phyloP scores from a whole-genome alignment of 2,329 filamentous ascomycete genomes.

The Diplocarpon mali region DNA sequence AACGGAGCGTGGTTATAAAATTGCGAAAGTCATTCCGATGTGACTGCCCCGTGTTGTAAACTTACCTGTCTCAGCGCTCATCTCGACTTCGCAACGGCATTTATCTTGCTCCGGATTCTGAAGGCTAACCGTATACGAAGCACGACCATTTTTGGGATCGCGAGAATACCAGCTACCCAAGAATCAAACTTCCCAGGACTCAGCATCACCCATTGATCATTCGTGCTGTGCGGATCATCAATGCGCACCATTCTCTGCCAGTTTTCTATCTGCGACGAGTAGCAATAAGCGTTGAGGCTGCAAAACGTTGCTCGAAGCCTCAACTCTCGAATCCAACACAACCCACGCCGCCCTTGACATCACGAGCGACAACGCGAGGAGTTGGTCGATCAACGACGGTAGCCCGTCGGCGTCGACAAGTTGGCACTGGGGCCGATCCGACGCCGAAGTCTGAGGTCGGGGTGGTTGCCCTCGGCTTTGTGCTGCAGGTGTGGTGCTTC shows the following conservation, averaged over 20 bases:
- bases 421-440: conserved; percentile 12
- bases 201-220: conserved; percentile 13
- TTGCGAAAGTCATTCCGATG: too few relatives aligned
- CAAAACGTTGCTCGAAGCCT: conserved; percentile 8
- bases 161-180: conserved; percentile 10
- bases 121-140: neutral
- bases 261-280: conserved; percentile 12
- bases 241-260: conserved; percentile 14
- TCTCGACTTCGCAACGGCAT: neutral
- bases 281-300: conserved; percentile 8
- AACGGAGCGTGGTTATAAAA: too few relatives aligned
- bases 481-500: conserved; percentile 9
- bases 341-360: neutral
- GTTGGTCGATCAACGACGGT: conserved; percentile 18
- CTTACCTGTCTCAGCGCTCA: too few relatives aligned
- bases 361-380: conserved; percentile 2
- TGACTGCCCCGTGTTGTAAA: too few relatives aligned
- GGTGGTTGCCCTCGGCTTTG: conserved; percentile 20
- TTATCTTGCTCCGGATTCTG: conserved; percentile 2
- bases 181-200: conserved; percentile 8
- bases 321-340: conserved; percentile 7
- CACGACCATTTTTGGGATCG: conserved; percentile 13
- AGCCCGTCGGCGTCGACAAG: conserved; percentile 18
- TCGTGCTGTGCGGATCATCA: conserved; percentile 9
- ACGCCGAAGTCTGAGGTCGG: conserved; percentile 15